These are phyloP conservation scores for Alternaria sp. DNA, from an alignment of 2,329 filamentous ascomycete species.

Conservation along the genomic window DNA sequence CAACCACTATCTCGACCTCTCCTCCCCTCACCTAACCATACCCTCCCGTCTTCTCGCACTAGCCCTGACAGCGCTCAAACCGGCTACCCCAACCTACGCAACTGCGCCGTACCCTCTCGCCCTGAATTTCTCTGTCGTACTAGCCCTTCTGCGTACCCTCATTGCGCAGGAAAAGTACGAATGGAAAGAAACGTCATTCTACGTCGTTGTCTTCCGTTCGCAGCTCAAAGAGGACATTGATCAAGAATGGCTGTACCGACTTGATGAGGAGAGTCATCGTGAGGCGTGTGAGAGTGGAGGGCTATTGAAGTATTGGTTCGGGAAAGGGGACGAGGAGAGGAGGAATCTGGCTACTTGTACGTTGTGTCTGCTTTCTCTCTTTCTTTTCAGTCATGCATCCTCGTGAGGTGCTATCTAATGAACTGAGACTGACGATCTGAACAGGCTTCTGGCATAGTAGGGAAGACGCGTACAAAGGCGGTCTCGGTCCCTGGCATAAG, in stretches of 20 bases:
- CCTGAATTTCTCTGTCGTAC: slow-evolving; percentile 78
- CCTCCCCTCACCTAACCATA: slow-evolving; percentile 62
- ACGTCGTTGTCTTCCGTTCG: slow-evolving; percentile 85
- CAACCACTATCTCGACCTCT: slow-evolving; percentile 76
- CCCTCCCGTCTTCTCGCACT: slow-evolving; percentile 75
- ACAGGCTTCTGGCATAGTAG: slow-evolving; percentile 71
- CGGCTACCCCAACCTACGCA: slow-evolving; percentile 75
- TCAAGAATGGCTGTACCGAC: slow-evolving; percentile 70
- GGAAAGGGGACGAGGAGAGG: slow-evolving; percentile 71
- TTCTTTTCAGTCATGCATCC: neutral
- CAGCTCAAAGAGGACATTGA: slow-evolving; percentile 73
- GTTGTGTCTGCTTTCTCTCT: slow-evolving; percentile 27
- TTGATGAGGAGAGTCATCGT: slow-evolving; percentile 81
- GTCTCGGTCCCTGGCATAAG: slow-evolving; percentile 64
- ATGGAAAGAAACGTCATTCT: slow-evolving; percentile 74
- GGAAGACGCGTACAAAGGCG: slow-evolving; percentile 68
- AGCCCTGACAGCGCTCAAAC: slow-evolving; percentile 71
- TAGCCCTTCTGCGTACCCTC: slow-evolving; percentile 66
- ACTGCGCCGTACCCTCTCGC: slow-evolving; percentile 74
- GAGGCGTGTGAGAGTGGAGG: slow-evolving; percentile 83
- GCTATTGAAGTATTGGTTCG: slow-evolving; percentile 94
- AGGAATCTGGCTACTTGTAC: slow-evolving; percentile 79
- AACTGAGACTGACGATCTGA: slow-evolving; percentile 8
- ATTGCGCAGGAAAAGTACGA: slow-evolving; percentile 52
- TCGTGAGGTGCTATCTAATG: too few relatives aligned